Conservation (phyloP, 2,329 filamentous ascomycete species). For the Colletotrichum higginsianum region DNA sequence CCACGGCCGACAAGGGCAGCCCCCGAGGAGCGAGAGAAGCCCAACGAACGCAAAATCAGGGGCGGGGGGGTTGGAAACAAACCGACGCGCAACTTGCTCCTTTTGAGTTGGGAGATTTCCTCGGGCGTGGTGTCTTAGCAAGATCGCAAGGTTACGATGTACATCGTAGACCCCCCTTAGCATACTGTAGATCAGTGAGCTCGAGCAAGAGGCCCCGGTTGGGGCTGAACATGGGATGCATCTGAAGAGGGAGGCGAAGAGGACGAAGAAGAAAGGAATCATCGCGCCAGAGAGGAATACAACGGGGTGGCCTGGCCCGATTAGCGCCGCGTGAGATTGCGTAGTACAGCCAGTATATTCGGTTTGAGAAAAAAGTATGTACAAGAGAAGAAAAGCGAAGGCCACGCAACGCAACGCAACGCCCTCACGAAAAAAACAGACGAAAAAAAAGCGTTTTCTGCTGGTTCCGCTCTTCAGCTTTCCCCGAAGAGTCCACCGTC, state of each 20-base stretch:
- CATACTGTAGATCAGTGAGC: neutral
- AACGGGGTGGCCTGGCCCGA: neutral
- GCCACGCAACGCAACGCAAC: neutral
- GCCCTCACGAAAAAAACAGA: neutral
- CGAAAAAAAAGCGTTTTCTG: too few relatives aligned
- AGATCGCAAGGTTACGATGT: neutral
- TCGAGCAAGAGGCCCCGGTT: neutral
- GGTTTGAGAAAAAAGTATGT: slow-evolving; percentile 3
- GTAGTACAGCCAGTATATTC: neutral
- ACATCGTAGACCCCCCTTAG: neutral
- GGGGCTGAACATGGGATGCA: too few relatives aligned
- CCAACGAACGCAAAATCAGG: neutral
- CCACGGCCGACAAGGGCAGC: slow-evolving; percentile 13
- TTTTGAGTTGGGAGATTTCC: slow-evolving; percentile 3
- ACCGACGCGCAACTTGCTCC: neutral
- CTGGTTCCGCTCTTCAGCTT: too few relatives aligned
- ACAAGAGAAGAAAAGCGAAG: neutral
- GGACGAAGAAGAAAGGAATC: neutral
- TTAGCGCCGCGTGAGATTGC: neutral
- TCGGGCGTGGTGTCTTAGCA: too few relatives aligned
- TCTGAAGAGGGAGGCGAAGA: too few relatives aligned
- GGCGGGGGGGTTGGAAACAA: neutral
- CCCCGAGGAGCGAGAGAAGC: neutral
- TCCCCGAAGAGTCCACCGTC: too few relatives aligned
- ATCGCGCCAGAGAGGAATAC: neutral